Evolutionary conservation across 139 green algal genomes (phyloP).

Genomic region (Chlorella ohadii): DNA sequence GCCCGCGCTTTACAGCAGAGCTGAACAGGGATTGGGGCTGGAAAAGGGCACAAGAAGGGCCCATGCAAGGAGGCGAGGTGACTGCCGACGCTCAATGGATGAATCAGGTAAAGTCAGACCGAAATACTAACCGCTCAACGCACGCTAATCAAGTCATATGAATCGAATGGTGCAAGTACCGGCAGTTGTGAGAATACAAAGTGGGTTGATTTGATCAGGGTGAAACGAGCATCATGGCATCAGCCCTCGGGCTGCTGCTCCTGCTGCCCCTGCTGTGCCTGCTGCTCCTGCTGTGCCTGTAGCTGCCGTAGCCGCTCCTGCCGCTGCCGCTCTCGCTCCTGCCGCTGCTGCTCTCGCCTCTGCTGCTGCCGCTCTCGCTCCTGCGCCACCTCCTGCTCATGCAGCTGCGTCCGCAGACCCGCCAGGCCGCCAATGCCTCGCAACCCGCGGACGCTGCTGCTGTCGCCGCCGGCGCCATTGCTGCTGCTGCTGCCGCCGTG

Average conservation of each 20-base stretch:
- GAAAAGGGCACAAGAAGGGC: too few relatives aligned
- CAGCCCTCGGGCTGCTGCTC: neutral
- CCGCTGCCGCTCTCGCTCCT: neutral
- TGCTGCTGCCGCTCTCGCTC: neutral
- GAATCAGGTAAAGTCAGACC: too few relatives aligned
- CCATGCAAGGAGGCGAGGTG: too few relatives aligned
- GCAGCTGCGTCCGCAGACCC: neutral
- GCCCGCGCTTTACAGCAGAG: too few relatives aligned
- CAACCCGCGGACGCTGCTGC: too few relatives aligned
- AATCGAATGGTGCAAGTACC: too few relatives aligned
- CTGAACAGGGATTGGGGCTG: too few relatives aligned
- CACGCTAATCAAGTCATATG: neutral
- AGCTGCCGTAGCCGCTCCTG: neutral
- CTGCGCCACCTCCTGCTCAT: neutral
- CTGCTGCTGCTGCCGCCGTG: too few relatives aligned
- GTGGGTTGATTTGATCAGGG: neutral
- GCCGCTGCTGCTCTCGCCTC: neutral
- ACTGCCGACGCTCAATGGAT: too few relatives aligned
- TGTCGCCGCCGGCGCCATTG: too few relatives aligned
- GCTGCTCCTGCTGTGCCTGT: neutral
- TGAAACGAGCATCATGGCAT: neutral
- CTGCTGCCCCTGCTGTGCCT: neutral
- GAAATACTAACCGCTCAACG: neutral
- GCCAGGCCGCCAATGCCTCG: neutral
- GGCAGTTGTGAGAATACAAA: too few relatives aligned